These are phyloP conservation scores for Sarcodon sp. DNA, from an alignment of 768 basidiomycete genomes.

Conservation along the genomic window DNA sequence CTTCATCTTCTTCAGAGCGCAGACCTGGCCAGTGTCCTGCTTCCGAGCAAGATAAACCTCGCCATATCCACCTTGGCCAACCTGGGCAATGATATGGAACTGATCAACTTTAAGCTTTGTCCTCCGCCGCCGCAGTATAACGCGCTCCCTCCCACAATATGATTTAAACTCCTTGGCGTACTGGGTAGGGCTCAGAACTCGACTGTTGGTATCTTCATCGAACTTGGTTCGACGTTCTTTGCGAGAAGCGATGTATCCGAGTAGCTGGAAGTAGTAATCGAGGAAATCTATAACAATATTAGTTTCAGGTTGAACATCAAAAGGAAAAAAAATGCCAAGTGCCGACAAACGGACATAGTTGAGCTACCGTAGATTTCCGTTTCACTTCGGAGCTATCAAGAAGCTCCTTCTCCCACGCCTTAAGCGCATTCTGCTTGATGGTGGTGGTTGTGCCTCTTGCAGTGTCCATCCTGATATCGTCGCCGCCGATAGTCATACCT, in stretches of 20 bases:
- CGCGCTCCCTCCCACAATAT: slow-evolving; percentile 89
- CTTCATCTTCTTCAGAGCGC: slow-evolving; percentile 94
- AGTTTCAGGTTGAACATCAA: neutral
- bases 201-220: slow-evolving; percentile 65
- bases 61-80: slow-evolving; percentile 98
- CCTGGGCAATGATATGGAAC: slow-evolving; percentile 97
- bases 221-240: slow-evolving; percentile 78
- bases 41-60: slow-evolving; percentile 95
- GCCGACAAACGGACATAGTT: slow-evolving; percentile 68
- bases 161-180: slow-evolving; percentile 78
- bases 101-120: slow-evolving; percentile 89
- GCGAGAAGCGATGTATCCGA: slow-evolving; percentile 80
- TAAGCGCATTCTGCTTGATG: slow-evolving; percentile 41
- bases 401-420: slow-evolving; percentile 80
- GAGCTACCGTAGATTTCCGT: slow-evolving; percentile 93
- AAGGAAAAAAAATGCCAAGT: too few species aligned
- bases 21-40: slow-evolving; percentile 91
- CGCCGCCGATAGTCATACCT: slow-evolving; percentile 26
- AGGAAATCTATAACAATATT: slow-evolving; percentile 57
- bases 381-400: slow-evolving; percentile 79
- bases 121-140: slow-evolving; percentile 81
- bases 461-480: slow-evolving; percentile 63
- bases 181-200: slow-evolving; percentile 41
- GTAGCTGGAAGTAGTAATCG: slow-evolving; percentile 94
- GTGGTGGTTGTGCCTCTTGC: slow-evolving; percentile 27